Conservation (phyloP, 192 early-diverging fungal genomes). For the Phlyctochytrium planicorne region DNA sequence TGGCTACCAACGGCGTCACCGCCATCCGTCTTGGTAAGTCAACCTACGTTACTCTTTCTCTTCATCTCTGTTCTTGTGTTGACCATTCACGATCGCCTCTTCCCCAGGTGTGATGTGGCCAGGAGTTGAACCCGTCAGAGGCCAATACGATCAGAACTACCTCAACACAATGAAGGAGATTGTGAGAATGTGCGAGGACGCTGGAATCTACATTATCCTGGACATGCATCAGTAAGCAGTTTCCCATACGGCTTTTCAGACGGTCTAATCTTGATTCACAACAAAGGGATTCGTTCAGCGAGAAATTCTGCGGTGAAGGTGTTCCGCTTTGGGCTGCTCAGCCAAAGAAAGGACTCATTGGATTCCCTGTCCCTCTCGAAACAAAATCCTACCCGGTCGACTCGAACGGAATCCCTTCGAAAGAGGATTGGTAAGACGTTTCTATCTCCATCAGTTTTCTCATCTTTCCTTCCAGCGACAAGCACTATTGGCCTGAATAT, state of each 20-base stretch:
- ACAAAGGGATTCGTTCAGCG: neutral
- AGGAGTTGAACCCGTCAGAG: slow-evolving; percentile 60
- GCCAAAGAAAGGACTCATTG: neutral
- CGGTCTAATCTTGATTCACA: neutral
- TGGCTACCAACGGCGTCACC: slow-evolving; percentile 13
- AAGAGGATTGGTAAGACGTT: neutral
- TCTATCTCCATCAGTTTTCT: neutral
- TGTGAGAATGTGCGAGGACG: neutral
- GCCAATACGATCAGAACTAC: slow-evolving; percentile 57
- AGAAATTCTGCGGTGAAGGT: slow-evolving; percentile 52
- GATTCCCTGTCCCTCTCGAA: neutral
- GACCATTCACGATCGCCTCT: slow-evolving; percentile 13
- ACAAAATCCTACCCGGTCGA: neutral
- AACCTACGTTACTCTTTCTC: slow-evolving; percentile 11
- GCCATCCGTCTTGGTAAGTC: slow-evolving; percentile 21
- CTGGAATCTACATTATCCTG: slow-evolving; percentile 57
- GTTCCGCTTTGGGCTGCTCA: slow-evolving; percentile 39
- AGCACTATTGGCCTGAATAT: too few relatives aligned
- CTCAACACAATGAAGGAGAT: slow-evolving; percentile 44
- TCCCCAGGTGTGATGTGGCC: slow-evolving; percentile 45
- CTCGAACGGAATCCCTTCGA: slow-evolving; percentile 10
- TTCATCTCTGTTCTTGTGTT: slow-evolving; percentile 7
- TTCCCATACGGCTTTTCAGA: slow-evolving; percentile 31
- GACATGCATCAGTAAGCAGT: slow-evolving; percentile 63
- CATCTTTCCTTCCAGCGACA: neutral